These are phyloP conservation scores for Picea glauca DNA, from an alignment of 75 land plant genomes.

Conservation along the genomic window DNA sequence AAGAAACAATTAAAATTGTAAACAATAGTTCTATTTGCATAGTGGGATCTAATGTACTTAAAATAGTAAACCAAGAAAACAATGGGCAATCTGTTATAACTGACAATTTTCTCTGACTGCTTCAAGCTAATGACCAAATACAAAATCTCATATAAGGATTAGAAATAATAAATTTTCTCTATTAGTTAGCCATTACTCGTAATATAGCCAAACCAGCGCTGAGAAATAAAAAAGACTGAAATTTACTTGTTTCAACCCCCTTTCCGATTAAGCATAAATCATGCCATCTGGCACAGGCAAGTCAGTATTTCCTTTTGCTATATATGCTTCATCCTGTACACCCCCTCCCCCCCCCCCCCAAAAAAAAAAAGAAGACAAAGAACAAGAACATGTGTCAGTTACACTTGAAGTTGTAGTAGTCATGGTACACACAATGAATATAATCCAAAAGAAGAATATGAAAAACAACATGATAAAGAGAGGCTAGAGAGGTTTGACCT, in stretches of 20 bases:
- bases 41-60: background rate
- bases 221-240: background rate
- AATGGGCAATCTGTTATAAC: background rate
- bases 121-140: background rate
- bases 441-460: background rate
- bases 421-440: background rate
- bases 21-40: background rate
- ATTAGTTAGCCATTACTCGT: background rate
- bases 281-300: slow-evolving; percentile 54
- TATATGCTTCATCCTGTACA: slow-evolving; percentile 52
- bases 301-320: slow-evolving; percentile 49
- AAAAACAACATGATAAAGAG: background rate
- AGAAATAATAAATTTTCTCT: background rate
- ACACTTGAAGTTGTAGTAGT: background rate
- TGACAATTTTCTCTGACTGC: background rate
- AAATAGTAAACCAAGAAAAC: background rate
- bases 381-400: background rate
- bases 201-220: background rate
- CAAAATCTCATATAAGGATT: background rate
- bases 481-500: slow-evolving; percentile 35
- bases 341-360: background rate
- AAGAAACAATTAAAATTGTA: background rate
- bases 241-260: slow-evolving; percentile 29
- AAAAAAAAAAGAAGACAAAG: slow-evolving; percentile 6
- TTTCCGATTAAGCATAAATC: slow-evolving; percentile 64